A percentile compares a stretch with the other conserved stretches of the same genome.
phyloP scores from a whole-genome alignment of 331 rosid species.

The Erythrophleum ivorense region DNA sequence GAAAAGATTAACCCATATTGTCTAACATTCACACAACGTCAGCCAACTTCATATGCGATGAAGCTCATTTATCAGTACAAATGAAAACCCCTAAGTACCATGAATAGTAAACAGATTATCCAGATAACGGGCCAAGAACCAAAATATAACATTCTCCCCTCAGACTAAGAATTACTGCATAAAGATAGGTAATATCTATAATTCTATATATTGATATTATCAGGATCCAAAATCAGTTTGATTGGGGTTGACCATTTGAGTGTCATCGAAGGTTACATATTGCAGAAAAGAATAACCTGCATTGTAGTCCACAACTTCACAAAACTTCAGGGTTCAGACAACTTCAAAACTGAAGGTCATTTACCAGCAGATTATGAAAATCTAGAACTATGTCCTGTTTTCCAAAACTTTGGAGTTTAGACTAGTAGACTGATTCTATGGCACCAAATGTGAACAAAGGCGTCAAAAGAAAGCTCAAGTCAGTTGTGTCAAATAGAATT shows the following conservation, averaged over 20 bases:
- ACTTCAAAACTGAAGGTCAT: not conserved
- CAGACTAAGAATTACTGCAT: not conserved
- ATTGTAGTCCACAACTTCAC: not conserved
- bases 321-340: not conserved
- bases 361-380: not conserved
- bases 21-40: not conserved
- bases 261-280: not conserved
- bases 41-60: not conserved
- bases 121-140: not conserved
- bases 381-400: not conserved
- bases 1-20: slow-evolving; percentile 3
- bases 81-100: not conserved
- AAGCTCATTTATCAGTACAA: not conserved
- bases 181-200: not conserved
- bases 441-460: not conserved
- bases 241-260: not conserved
- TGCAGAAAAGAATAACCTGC: not conserved
- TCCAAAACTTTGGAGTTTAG: not conserved
- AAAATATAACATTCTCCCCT: not conserved
- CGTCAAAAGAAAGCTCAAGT: not conserved
- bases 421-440: not conserved
- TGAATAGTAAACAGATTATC: not conserved
- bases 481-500: not conserved
- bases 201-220: not conserved
- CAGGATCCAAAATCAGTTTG: not conserved